phyloP scores from a whole-genome alignment of 805 yeast species.

The Ogataea populi-albae region DNA sequence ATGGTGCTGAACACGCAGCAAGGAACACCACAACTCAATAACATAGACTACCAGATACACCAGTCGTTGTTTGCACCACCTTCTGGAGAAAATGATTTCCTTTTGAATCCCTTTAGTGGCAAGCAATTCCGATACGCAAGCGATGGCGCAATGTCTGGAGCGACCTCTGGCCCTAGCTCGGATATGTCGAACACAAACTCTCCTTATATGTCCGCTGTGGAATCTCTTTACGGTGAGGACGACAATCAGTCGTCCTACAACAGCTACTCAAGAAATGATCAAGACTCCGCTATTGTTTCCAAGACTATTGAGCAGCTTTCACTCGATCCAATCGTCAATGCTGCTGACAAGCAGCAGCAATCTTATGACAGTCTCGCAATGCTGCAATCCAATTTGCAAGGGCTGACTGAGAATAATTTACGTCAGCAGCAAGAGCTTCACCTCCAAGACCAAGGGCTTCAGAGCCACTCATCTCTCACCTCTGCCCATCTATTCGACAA shows the following conservation, averaged over 20 bases:
- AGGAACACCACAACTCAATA: conserved; percentile 1
- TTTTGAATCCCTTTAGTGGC: conserved; percentile 14
- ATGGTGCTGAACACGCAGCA: conserved; percentile 1
- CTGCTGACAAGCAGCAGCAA: conserved; percentile 3
- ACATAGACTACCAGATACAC: conserved; percentile 3
- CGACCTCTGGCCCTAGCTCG: no score
- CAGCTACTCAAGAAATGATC: conserved; percentile 12
- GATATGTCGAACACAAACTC: conserved; percentile 26
- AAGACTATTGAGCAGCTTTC: conserved; percentile 16
- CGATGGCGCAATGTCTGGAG: conserved; percentile 10
- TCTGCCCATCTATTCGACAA: conserved; percentile 29
- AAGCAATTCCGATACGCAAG: conserved; percentile 18
- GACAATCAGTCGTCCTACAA: conserved; percentile 9
- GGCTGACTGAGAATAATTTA: conserved; percentile 23
- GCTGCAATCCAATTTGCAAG: conserved; percentile 11
- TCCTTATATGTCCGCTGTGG: conserved; percentile 28
- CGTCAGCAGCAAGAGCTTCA: conserved; percentile 17
- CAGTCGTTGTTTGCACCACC: conserved; percentile 9
- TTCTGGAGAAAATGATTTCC: conserved; percentile 7
- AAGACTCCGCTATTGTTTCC: conserved; percentile 15
- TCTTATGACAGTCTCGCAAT: conserved; percentile 13
- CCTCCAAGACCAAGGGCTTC: conserved; percentile 1
- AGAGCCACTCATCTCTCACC: neutral
- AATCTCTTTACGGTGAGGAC: conserved; percentile 24
- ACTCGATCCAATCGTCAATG: conserved; percentile 8